Conservation (phyloP, 495 filamentous ascomycete species). For the Entonaema liquescens region DNA sequence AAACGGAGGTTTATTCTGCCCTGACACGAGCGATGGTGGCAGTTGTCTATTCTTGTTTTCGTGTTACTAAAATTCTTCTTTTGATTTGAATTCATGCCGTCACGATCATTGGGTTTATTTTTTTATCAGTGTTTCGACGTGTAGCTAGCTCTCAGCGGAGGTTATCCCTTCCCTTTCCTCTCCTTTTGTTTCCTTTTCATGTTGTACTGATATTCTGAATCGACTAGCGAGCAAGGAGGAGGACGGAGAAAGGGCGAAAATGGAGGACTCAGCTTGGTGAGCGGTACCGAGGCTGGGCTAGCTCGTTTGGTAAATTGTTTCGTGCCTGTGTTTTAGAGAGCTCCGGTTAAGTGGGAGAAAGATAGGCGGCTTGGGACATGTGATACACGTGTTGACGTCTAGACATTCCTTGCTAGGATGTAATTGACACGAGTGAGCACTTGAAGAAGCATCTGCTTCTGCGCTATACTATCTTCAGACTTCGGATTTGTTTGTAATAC, state of each 20-base stretch:
- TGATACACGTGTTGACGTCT: conserved; percentile 26
- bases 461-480: conserved; percentile 5
- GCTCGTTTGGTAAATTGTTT: conserved; percentile 35
- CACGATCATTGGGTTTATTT: conserved; percentile 26
- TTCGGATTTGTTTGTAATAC: conserved; percentile 1
- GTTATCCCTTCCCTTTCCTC: conserved; percentile 3
- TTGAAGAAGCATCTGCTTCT: conserved; percentile 12
- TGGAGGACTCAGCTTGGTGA: conserved; percentile 10
- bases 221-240: conserved; percentile 8
- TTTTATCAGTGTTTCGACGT: conserved; percentile 16
- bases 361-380: conserved; percentile 17
- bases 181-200: conserved; percentile 1
- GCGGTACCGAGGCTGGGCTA: conserved; percentile 19
- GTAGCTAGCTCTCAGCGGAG: conserved; percentile 19
- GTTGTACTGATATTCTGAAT: conserved; percentile 12
- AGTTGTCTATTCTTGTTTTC: conserved; percentile 21
- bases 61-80: conserved; percentile 13
- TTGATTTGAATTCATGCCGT: conserved; percentile 25
- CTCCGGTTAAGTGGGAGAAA: conserved; percentile 7
- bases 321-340: conserved; percentile 18
- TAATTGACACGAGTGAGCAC: conserved; percentile 36
- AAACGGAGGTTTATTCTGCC: conserved; percentile 18
- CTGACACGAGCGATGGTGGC: conserved; percentile 17
- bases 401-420: conserved; percentile 30
- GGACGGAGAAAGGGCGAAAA: conserved; percentile 8